Evolutionary conservation across 139 green algal species (phyloP).

Genomic region (Bryopsis sp.): DNA sequence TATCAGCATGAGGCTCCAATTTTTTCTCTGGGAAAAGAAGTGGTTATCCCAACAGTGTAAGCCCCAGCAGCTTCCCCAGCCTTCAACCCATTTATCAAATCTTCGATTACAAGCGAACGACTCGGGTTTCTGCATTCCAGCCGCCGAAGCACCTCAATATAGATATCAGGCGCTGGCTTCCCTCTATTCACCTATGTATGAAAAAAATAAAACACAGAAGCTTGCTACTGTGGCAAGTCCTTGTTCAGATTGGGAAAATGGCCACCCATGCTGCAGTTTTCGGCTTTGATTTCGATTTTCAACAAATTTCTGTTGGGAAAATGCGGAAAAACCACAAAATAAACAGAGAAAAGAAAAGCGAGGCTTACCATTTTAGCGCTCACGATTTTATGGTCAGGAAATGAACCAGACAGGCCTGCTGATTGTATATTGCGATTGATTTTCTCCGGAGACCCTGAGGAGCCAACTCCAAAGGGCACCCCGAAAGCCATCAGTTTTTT

Average conservation of each 20-base stretch:
- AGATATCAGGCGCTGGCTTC: constrained; percentile 71
- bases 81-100: constrained; percentile 60
- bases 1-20: constrained; percentile 40
- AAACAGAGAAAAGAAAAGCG: too few relatives aligned
- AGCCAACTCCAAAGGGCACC: constrained; percentile 36
- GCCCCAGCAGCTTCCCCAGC: constrained; percentile 39
- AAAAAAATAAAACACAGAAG: too few relatives aligned
- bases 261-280: too few relatives aligned
- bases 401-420: constrained; percentile 34
- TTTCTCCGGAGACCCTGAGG: constrained; percentile 49
- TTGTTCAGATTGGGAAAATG: too few relatives aligned
- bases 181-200: constrained; percentile 34
- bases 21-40: constrained; percentile 39
- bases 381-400: constrained; percentile 29
- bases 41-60: constrained; percentile 50
- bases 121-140: constrained; percentile 39
- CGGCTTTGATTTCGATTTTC: too few relatives aligned
- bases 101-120: constrained; percentile 51
- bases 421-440: constrained; percentile 52
- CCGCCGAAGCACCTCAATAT: constrained; percentile 49
- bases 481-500: constrained; percentile 21
- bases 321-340: too few relatives aligned
- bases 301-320: too few relatives aligned
- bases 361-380: constrained; percentile 22
- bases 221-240: too few relatives aligned